Percentiles rank a stretch among this genome's conserved stretches.
phyloP scores from a whole-genome alignment of 2,329 filamentous ascomycete species.

The Botrytis sinoallii region DNA sequence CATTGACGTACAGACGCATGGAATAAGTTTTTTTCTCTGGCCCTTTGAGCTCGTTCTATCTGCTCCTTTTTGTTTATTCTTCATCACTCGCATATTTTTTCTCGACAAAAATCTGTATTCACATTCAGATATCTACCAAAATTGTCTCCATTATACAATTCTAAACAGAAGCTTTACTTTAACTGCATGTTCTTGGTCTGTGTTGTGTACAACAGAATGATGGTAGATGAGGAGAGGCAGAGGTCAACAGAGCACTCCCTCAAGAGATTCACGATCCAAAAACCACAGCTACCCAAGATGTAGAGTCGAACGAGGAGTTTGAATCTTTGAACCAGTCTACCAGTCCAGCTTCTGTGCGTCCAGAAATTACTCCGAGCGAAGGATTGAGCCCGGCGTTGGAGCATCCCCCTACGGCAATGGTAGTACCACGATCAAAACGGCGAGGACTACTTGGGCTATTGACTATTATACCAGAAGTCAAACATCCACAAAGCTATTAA shows the following conservation, averaged over 20 bases:
- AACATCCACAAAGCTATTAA: constrained; percentile 70
- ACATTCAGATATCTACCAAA: neutral
- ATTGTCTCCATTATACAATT: neutral
- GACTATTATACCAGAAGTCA: constrained; percentile 73
- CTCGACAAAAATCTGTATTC: neutral
- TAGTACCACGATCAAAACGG: constrained; percentile 49
- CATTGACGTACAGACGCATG: neutral
- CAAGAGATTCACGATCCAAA: neutral
- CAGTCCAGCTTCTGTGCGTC: neutral
- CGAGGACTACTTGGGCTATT: constrained; percentile 72
- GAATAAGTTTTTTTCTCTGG: neutral
- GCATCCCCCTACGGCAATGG: neutral
- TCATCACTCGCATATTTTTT: neutral
- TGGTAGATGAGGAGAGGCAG: neutral
- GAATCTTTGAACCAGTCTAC: neutral
- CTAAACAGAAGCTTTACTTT: neutral
- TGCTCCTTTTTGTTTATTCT: neutral
- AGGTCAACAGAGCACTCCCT: neutral
- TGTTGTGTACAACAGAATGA: neutral
- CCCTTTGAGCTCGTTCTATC: neutral
- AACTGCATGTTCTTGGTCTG: neutral
- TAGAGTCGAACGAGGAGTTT: neutral
- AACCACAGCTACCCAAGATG: neutral
- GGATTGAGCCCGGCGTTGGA: neutral
- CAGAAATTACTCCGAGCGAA: neutral